Conservation (phyloP, 169 alveolate species). For the Plasmodium ovale region DNA sequence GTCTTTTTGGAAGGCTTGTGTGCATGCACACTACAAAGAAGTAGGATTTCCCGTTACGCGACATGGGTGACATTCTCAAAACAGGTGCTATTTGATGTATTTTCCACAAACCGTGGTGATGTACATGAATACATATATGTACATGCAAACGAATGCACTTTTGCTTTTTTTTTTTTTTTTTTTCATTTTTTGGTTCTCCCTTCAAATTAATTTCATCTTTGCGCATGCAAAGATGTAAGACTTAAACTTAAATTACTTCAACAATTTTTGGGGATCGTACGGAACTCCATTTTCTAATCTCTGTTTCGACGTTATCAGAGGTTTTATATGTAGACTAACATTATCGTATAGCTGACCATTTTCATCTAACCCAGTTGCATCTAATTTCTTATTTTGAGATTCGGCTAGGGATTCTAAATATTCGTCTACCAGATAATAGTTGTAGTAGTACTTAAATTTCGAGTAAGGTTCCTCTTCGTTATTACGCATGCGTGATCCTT, state of each 20-base stretch:
- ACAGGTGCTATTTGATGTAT: too few species aligned
- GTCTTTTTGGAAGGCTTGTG: too few species aligned
- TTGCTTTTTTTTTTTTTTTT: too few species aligned
- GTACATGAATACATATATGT: too few species aligned
- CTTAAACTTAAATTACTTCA: constrained; percentile 11
- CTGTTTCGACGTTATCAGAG: constrained; percentile 49
- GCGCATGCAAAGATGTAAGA: too few species aligned
- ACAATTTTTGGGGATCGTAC: constrained; percentile 44
- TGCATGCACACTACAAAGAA: too few species aligned
- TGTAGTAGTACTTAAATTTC: constrained; percentile 64
- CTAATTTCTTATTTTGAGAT: constrained; percentile 65
- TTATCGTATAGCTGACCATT: constrained; percentile 68
- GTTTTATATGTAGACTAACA: constrained; percentile 63
- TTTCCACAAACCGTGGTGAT: too few species aligned
- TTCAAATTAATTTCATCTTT: too few species aligned
- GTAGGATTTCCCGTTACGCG: too few species aligned
- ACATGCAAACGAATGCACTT: too few species aligned
- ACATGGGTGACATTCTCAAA: too few species aligned
- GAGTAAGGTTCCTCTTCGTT: constrained; percentile 47
- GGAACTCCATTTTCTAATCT: constrained; percentile 72
- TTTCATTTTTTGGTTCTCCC: too few species aligned
- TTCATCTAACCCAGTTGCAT: constrained; percentile 72
- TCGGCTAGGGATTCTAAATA: constrained; percentile 47
- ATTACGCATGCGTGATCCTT: background rate
- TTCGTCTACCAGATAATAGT: constrained; percentile 74